These are phyloP conservation scores for Mentha longifolia DNA, from an alignment of 257 asterid genomes.

Conservation along the genomic window DNA sequence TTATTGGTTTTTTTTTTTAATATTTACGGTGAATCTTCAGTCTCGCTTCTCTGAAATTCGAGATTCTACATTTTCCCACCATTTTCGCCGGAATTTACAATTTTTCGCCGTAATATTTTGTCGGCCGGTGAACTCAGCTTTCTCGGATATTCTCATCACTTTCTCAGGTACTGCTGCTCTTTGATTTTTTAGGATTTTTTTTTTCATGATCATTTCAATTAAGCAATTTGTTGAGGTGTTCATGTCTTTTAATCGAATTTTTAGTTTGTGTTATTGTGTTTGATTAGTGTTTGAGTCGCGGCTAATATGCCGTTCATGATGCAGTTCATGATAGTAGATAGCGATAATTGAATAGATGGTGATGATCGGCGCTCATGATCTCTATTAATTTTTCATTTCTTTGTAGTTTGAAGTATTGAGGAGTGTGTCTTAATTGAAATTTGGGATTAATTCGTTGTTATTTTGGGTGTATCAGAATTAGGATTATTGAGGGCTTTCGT, in stretches of 20 bases:
- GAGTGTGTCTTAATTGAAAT: neutral
- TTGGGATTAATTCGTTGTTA: neutral
- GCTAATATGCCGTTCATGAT: too few relatives aligned
- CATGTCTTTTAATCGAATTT: neutral
- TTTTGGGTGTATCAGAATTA: constrained; percentile 21
- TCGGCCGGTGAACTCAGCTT: constrained; percentile 3
- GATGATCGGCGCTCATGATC: neutral
- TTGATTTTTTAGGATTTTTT: neutral
- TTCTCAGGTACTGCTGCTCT: constrained; percentile 29
- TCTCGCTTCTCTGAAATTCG: constrained; percentile 7
- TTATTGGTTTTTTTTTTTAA: constrained; percentile 7
- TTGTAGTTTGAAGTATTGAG: neutral
- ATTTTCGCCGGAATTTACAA: constrained; percentile 32
- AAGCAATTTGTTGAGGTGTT: neutral
- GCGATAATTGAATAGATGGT: neutral
- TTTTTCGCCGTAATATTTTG: constrained; percentile 10
- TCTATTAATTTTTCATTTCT: neutral
- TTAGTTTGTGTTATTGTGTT: neutral
- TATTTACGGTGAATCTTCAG: constrained; percentile 18
- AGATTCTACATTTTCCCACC: constrained; percentile 27
- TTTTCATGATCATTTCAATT: neutral
- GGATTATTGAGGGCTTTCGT: constrained; percentile 7
- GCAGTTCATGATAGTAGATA: neutral
- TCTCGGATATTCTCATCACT: neutral
- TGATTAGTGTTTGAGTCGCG: neutral